phyloP scores from a whole-genome alignment of 805 yeast genomes.

The Peterozyma xylosa region DNA sequence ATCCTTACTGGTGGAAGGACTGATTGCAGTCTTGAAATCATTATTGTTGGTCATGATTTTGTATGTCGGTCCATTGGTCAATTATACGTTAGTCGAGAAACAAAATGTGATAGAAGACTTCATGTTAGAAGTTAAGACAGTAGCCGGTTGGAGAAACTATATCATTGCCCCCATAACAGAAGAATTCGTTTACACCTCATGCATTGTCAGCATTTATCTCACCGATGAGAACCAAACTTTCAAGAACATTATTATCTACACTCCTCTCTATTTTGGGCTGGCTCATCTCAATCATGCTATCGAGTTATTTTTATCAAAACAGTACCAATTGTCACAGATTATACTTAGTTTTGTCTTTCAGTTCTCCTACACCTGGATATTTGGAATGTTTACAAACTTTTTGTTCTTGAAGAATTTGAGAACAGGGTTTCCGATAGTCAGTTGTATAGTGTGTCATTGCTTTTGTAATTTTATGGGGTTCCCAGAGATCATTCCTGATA shows the following conservation, averaged over 20 bases:
- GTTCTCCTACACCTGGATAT: slow-evolving; percentile 54
- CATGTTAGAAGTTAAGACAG: neutral
- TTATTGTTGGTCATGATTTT: slow-evolving; percentile 28
- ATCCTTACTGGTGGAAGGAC: slow-evolving; percentile 7
- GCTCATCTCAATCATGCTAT: slow-evolving; percentile 77
- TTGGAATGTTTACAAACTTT: slow-evolving; percentile 61
- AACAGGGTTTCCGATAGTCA: slow-evolving; percentile 34
- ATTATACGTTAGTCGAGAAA: slow-evolving; percentile 15
- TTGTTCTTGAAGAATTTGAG: slow-evolving; percentile 40
- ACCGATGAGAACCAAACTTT: slow-evolving; percentile 15
- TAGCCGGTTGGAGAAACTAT: slow-evolving; percentile 46
- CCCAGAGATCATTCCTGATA: slow-evolving; percentile 29
- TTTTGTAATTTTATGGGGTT: slow-evolving; percentile 69
- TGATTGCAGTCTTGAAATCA: slow-evolving; percentile 12
- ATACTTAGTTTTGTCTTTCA: slow-evolving; percentile 40
- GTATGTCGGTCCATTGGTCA: slow-evolving; percentile 40
- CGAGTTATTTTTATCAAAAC: slow-evolving; percentile 28
- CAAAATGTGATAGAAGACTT: neutral
- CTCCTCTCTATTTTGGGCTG: slow-evolving; percentile 65
- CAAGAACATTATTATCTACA: slow-evolving; percentile 22
- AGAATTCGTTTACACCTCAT: slow-evolving; percentile 61
- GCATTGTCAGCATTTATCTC: slow-evolving; percentile 23
- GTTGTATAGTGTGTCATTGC: slow-evolving; percentile 50
- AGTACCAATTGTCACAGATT: slow-evolving; percentile 22
- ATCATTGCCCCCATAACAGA: slow-evolving; percentile 74